Conservation (phyloP, 306 rosid genomes). For the Vicia faba region DNA sequence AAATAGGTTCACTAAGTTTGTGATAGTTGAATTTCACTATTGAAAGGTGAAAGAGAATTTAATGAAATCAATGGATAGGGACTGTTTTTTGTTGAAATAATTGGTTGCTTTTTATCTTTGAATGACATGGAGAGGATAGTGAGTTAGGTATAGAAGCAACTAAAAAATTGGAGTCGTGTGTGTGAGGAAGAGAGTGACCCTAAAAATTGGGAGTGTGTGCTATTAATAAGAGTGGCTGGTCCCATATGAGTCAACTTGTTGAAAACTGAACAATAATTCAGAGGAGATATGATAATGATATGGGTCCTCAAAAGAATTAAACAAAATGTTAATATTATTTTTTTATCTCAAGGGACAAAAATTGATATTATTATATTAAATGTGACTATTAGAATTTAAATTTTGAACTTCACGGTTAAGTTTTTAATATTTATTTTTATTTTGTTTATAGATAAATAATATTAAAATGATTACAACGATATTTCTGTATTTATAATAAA, state of each 20-base stretch:
- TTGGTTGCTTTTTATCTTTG: not conserved
- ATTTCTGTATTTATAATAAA: too few species aligned
- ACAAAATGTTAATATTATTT: too few species aligned
- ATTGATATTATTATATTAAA: too few species aligned
- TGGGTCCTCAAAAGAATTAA: conserved; percentile 37
- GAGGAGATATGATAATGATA: conserved; percentile 10
- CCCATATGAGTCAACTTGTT: conserved; percentile 49
- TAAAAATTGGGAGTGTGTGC: conserved; percentile 22
- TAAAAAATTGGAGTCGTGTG: conserved; percentile 4
- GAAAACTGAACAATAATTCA: conserved; percentile 56
- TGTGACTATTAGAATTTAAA: too few species aligned
- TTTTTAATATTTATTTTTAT: too few species aligned
- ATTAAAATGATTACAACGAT: too few species aligned
- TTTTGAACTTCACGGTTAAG: too few species aligned
- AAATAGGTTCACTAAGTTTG: not conserved
- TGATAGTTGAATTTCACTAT: not conserved
- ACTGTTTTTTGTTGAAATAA: conserved; percentile 7
- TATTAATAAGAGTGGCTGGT: conserved; percentile 37
- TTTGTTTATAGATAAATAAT: too few species aligned
- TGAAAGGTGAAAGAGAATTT: conserved; percentile 13
- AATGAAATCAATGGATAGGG: conserved; percentile 9
- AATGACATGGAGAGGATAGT: conserved; percentile 8
- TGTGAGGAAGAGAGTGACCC: conserved; percentile 23
- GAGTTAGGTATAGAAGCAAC: conserved; percentile 38
- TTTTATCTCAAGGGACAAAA: too few species aligned